These are phyloP conservation scores for Raddia distichophylla DNA, from an alignment of 176 grass and related monocot species.

Conservation along the genomic window DNA sequence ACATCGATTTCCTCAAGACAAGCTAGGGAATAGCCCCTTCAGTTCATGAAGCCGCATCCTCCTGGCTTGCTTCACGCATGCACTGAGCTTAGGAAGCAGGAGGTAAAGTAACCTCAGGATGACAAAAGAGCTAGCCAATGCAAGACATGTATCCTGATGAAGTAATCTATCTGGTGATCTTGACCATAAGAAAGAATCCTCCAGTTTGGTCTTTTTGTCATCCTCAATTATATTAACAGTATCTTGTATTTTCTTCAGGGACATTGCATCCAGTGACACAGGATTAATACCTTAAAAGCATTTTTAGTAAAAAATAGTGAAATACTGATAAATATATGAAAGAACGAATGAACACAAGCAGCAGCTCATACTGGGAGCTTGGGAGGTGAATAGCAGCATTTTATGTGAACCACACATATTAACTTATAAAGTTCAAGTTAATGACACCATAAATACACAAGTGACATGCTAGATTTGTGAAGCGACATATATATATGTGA, in stretches of 20 bases:
- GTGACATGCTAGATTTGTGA: slow-evolving; percentile 7
- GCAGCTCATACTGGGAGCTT: background rate
- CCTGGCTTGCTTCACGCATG: slow-evolving; percentile 69
- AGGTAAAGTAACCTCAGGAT: slow-evolving; percentile 66
- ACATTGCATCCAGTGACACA: slow-evolving; percentile 48
- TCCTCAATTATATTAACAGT: slow-evolving; percentile 41
- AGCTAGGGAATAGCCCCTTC: slow-evolving; percentile 52
- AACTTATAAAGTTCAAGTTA: background rate
- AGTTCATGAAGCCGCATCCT: slow-evolving; percentile 48
- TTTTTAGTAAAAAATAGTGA: slow-evolving; percentile 1
- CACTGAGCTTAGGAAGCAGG: slow-evolving; percentile 74
- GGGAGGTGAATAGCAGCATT: too few species aligned
- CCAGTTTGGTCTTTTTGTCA: slow-evolving; percentile 48
- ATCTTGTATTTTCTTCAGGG: slow-evolving; percentile 48
- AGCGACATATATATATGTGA: slow-evolving; percentile 7
- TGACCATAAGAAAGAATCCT: slow-evolving; percentile 69
- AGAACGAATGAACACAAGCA: background rate
- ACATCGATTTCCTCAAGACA: slow-evolving; percentile 59
- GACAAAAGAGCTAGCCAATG: slow-evolving; percentile 74
- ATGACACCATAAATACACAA: slow-evolving; percentile 23
- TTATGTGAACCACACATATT: background rate
- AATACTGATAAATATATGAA: slow-evolving; percentile 10
- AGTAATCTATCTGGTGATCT: slow-evolving; percentile 86
- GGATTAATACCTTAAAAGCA: slow-evolving; percentile 61
- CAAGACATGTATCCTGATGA: slow-evolving; percentile 85